phyloP scores from a whole-genome alignment of 176 grass and related monocot genomes.

The Aegilops umbellulata region DNA sequence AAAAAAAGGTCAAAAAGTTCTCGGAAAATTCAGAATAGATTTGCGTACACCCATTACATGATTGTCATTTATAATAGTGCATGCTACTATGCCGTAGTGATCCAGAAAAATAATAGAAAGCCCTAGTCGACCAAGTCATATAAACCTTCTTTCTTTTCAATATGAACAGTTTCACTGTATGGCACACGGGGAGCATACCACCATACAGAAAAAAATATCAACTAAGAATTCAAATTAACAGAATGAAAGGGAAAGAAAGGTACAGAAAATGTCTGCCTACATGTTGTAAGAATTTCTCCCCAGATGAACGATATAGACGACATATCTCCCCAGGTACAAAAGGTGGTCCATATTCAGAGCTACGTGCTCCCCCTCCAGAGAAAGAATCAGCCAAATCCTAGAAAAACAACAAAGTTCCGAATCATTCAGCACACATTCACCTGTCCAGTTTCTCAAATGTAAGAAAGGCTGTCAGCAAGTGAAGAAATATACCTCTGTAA shows the following conservation, averaged over 20 bases:
- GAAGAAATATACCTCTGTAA: constrained; percentile 71
- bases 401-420: constrained; percentile 23
- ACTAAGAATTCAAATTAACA: not conserved
- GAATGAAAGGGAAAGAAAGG: constrained; percentile 32
- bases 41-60: no score
- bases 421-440: constrained; percentile 14
- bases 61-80: constrained; percentile 17
- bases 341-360: constrained; percentile 82
- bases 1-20: not conserved
- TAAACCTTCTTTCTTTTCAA: constrained; percentile 6
- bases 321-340: constrained; percentile 99
- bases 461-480: constrained; percentile 22
- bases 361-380: constrained; percentile 76
- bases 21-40: not conserved
- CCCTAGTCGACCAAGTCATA: not conserved
- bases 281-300: constrained; percentile 87
- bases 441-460: not conserved
- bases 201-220: constrained; percentile 11
- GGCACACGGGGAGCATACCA: not conserved
- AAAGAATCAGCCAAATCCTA: constrained; percentile 92
- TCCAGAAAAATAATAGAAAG: constrained; percentile 15
- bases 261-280: constrained; percentile 45
- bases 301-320: constrained; percentile 84
- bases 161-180: not conserved
- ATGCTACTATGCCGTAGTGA: not conserved